Evolutionary conservation across 805 yeast genomes (phyloP).

Genomic region (Peterozyma toletana): DNA sequence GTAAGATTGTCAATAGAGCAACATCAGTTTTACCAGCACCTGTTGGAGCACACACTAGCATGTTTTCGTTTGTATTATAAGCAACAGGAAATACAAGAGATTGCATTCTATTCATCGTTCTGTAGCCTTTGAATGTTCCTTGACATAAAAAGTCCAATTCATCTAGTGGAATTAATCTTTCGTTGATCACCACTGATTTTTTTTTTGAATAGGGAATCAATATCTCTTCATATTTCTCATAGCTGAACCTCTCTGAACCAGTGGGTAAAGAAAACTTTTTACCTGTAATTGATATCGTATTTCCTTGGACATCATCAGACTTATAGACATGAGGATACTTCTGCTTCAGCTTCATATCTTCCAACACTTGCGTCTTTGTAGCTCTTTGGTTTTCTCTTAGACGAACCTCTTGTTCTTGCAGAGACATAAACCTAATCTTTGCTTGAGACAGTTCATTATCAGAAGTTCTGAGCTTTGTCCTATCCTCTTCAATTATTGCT

Average conservation of each 20-base stretch:
- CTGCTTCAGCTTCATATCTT: slow-evolving; percentile 35
- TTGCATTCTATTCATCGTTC: slow-evolving; percentile 78
- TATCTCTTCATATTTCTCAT: slow-evolving; percentile 70
- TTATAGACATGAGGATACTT: slow-evolving; percentile 86
- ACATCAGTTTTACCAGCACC: slow-evolving; percentile 98
- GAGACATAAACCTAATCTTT: slow-evolving; percentile 32
- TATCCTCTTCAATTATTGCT: slow-evolving; percentile 17
- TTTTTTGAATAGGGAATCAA: slow-evolving; percentile 69
- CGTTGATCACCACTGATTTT: slow-evolving; percentile 31
- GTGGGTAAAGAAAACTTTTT: slow-evolving; percentile 71
- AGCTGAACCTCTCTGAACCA: slow-evolving; percentile 66
- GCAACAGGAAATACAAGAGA: slow-evolving; percentile 89
- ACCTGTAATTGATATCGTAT: slow-evolving; percentile 72
- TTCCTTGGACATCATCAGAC: slow-evolving; percentile 51
- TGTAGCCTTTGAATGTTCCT: slow-evolving; percentile 77
- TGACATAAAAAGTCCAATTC: slow-evolving; percentile 74
- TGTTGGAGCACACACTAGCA: slow-evolving; percentile 96
- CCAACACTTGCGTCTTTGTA: slow-evolving; percentile 41
- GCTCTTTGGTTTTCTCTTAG: slow-evolving; percentile 41
- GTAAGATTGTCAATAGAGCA: slow-evolving; percentile 74
- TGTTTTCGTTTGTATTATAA: slow-evolving; percentile 86
- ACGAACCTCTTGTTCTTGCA: slow-evolving; percentile 47
- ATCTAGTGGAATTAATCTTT: slow-evolving; percentile 44
- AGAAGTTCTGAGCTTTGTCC: slow-evolving; percentile 9
- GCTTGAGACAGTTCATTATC: slow-evolving; percentile 4